Conservation (phyloP, 106 monocot genomes). For the Acanthochlamys bracteata region DNA sequence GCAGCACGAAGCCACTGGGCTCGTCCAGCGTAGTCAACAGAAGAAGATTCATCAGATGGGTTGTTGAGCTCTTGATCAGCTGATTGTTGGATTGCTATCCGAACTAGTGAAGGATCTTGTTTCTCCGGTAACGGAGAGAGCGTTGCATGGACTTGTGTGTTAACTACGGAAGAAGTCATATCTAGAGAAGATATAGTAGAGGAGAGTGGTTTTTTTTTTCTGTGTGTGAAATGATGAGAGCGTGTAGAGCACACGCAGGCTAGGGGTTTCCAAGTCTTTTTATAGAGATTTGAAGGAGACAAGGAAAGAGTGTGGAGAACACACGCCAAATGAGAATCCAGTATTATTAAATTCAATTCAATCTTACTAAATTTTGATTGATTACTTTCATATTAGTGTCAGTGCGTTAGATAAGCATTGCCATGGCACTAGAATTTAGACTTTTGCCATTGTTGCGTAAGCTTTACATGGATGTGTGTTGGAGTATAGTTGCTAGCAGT, state of each 20-base stretch:
- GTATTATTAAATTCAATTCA: too few relatives aligned
- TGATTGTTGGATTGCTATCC: not conserved
- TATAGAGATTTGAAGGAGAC: too few relatives aligned
- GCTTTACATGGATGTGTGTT: too few relatives aligned
- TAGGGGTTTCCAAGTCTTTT: too few relatives aligned
- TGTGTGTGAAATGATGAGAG: not conserved
- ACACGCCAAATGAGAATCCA: too few relatives aligned
- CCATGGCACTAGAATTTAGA: too few relatives aligned
- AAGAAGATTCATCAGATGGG: not conserved
- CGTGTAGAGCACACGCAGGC: not conserved
- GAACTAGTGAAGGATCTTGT: not conserved
- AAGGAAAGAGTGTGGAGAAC: too few relatives aligned
- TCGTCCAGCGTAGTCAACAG: conserved; percentile 24
- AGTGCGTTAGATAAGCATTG: too few relatives aligned
- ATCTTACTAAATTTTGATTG: too few relatives aligned
- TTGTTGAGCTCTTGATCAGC: not conserved
- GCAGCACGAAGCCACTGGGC: conserved; percentile 47
- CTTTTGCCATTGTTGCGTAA: too few relatives aligned
- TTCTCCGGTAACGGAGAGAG: not conserved
- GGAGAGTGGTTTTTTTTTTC: not conserved
- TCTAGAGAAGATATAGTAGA: not conserved
- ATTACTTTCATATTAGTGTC: too few relatives aligned
- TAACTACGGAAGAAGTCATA: not conserved
- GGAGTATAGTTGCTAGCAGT: too few relatives aligned
- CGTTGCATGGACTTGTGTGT: not conserved